Percentiles rank a stretch among this genome's conserved stretches.
These are phyloP conservation scores for Cydonia oblonga DNA, from an alignment of 331 rosid genomes.

Conservation along the genomic window DNA sequence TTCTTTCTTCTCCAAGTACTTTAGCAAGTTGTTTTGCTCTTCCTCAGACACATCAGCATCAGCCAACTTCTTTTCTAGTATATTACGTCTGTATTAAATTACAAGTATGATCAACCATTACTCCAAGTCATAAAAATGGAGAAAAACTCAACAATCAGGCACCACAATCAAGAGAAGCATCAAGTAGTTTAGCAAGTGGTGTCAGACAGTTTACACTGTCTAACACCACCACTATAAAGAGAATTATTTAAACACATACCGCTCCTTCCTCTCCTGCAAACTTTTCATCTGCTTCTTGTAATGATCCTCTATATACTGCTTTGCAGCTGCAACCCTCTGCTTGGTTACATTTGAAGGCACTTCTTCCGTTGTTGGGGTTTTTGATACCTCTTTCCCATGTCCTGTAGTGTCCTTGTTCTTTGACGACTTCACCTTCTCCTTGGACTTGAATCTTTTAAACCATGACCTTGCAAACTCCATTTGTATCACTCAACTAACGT, in stretches of 20 bases:
- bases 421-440: constrained; percentile 50
- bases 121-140: not conserved
- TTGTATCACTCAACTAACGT: constrained; percentile 6
- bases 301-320: constrained; percentile 88
- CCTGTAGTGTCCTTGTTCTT: constrained; percentile 51
- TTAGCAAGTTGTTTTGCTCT: constrained; percentile 89
- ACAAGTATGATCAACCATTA: constrained; percentile 7
- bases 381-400: constrained; percentile 41
- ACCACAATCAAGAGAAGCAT: not conserved
- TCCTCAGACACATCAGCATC: constrained; percentile 97
- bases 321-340: constrained; percentile 96
- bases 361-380: constrained; percentile 54
- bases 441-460: constrained; percentile 59
- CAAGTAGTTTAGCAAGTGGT: not conserved
- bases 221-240: not conserved
- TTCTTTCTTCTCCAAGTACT: constrained; percentile 92
- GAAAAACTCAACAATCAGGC: not conserved
- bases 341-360: constrained; percentile 75
- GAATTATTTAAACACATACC: constrained; percentile 34
- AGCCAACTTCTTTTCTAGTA: constrained; percentile 91
- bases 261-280: constrained; percentile 86
- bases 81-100: constrained; percentile 54
- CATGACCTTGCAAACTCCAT: constrained; percentile 67
- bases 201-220: not conserved
- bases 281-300: constrained; percentile 94